Evolutionary conservation across 495 filamentous ascomycete species (phyloP), one percentile per base, ranked within the genome.

Genomic region (Xanthoparmelia taractica): DNA sequence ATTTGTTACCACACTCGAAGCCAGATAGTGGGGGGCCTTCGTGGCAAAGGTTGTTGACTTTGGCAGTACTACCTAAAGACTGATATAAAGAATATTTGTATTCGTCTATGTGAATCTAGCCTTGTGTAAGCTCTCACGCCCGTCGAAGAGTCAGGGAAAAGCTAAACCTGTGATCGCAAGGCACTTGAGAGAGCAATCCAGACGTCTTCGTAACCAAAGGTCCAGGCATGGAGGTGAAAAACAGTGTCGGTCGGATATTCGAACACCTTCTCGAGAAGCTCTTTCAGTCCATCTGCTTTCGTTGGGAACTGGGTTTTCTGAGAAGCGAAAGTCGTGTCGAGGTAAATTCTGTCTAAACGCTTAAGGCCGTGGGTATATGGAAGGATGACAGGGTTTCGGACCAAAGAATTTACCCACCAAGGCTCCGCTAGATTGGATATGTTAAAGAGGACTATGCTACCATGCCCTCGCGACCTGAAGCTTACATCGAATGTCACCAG

Each of bases 181-280:
- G 83, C 81, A 17, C 85, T 82, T 1, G 90, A 85, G 17, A 97
- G 75, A 5, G 91, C 88, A 61, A 90, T 77, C 92, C 92, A 97
- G 0, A 96, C 91, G 61, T 96, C 89, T 72, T 96, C 91, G 57
- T 91, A 90, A 33, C 93, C 93, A 71, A 94, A 95, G 2, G 93
- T 97, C 93, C 92, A 97, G 4, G 92, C 83, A 57, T 90, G 80
- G 57, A 97, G 82, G 72, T 96, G 88, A 68, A 97, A 96, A 8
- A 85, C 74, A 0, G 90, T 95, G 29, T 92, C 83, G 13, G 76
- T 61, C 0, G 92, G 88, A 73, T 94, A 96, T 15, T 75, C 67
- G 0, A 75, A 69, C 0, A 96, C 77, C 69, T 91, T 89, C 34
- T 78, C 70, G 4, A 96, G 69, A 4, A 97, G 80, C 70, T 96